Evolutionary conservation across 2,329 filamentous ascomycete genomes (phyloP), one percentile per base, ranked within the genome.

Genomic region (Botryotinia narcissicola): DNA sequence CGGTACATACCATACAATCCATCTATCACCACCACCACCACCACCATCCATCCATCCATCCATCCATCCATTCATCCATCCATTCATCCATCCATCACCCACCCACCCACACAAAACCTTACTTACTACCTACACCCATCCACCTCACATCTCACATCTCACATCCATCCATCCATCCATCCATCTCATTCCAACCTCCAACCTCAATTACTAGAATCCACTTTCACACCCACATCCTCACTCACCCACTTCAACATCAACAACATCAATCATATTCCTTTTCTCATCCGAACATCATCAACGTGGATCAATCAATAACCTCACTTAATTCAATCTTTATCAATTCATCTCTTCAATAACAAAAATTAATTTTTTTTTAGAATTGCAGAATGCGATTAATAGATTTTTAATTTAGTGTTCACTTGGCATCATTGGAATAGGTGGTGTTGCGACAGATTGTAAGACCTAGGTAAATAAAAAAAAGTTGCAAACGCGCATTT

Each of bases 351-450:
- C 37, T 20, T 22, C n/a, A 29, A 20, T 25, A 54, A 7, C 14
- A 18, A 29, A 32, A 44, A 42, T 42, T 42, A 18, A 18, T 22
- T n/a, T 35, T 54, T 14, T 51, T 22, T 35, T 8, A n/a, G 14
- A 44, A 60, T 46, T 68, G 62, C 51, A 62, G 62, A 72, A 68
- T 72, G 71, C 62, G 40, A 72, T 61, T 42, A 60, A 68, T 48
- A 60, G 51, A 62, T 68, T 68, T 66, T 59, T 4, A 60, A 37
- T 42, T 12, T 42, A 40, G 4, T 14, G 42, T 72, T 61, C 37
- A 68, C 64, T 60, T 72, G 40, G 40, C 51, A 72, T 25, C 48
- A 12, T 72, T 72, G 61, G 46, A 64, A 44, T 72, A 35, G 37
- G 61, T 66, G 37, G 61, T 66, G 35, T 70, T 70, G 67, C 67